Evolutionary conservation across 2,329 filamentous ascomycete species (phyloP).

Genomic region (Venturiaceae sp.): DNA sequence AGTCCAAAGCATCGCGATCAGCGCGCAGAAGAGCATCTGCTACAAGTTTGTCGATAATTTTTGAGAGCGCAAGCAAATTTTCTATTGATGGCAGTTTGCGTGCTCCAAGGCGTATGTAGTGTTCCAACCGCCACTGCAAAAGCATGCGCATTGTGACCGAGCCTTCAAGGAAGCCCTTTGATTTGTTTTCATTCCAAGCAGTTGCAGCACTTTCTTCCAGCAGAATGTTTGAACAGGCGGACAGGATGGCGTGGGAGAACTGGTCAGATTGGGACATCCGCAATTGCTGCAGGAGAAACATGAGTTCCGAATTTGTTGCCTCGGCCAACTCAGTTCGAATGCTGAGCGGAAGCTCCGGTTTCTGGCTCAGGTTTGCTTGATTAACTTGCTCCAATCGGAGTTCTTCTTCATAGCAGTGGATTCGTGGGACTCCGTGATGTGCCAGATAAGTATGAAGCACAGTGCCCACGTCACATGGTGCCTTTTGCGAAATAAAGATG

Average conservation of each 20-base stretch:
- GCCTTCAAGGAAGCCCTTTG: background rate
- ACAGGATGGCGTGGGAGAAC: background rate
- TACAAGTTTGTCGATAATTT: background rate
- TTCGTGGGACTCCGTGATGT: background rate
- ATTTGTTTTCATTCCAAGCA: background rate
- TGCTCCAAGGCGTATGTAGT: background rate
- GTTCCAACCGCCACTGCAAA: background rate
- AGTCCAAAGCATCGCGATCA: background rate
- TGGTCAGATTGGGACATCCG: background rate
- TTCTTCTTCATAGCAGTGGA: background rate
- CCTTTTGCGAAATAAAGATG: background rate
- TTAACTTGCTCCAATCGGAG: background rate
- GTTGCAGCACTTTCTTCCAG: background rate
- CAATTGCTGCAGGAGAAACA: background rate
- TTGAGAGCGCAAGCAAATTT: background rate
- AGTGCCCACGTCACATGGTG: background rate
- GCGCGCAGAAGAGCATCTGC: background rate
- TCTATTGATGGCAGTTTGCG: background rate
- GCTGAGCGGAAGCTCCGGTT: background rate
- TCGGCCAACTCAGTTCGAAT: background rate
- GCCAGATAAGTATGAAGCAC: background rate
- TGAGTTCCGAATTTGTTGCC: background rate
- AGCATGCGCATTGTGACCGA: background rate
- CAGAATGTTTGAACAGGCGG: background rate
- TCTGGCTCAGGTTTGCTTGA: background rate